These are phyloP conservation scores for Cryptococcus maquisensis DNA, from an alignment of 1,284 basidiomycete genomes.

Conservation along the genomic window DNA sequence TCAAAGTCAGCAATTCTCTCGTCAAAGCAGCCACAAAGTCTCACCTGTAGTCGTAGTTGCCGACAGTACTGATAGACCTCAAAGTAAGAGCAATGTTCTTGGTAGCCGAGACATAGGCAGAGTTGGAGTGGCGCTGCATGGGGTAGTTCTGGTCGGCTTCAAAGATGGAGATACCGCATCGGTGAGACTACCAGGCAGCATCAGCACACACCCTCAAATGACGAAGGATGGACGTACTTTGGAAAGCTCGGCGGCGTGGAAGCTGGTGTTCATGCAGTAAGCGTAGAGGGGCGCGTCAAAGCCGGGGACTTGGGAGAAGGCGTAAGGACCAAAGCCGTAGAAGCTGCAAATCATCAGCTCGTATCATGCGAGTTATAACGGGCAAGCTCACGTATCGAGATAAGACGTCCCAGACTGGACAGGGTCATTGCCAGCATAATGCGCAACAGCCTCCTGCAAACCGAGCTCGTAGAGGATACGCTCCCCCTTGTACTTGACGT, in stretches of 20 bases:
- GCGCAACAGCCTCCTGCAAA: slow-evolving; percentile 54
- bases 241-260: slow-evolving; percentile 53
- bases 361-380: background rate
- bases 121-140: slow-evolving; percentile 45
- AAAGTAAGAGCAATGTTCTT: slow-evolving; percentile 60
- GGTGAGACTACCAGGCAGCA: slow-evolving; percentile 27
- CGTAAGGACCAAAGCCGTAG: slow-evolving; percentile 3
- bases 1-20: background rate
- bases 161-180: slow-evolving; percentile 60
- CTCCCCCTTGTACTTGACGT: slow-evolving; percentile 60
- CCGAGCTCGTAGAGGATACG: slow-evolving; percentile 63
- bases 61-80: slow-evolving; percentile 58
- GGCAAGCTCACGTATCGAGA: slow-evolving; percentile 53
- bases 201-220: background rate
- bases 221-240: background rate
- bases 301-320: slow-evolving; percentile 29
- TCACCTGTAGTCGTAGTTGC: slow-evolving; percentile 55
- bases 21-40: background rate
- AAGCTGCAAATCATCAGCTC: background rate
- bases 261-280: slow-evolving; percentile 58
- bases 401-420: slow-evolving; percentile 61
- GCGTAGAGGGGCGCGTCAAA: slow-evolving; percentile 66
- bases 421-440: slow-evolving; percentile 64
- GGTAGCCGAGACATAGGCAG: slow-evolving; percentile 48
- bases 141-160: slow-evolving; percentile 60